Conservation (phyloP, 2,329 filamentous ascomycete genomes). For the Diaporthe humulicola region DNA sequence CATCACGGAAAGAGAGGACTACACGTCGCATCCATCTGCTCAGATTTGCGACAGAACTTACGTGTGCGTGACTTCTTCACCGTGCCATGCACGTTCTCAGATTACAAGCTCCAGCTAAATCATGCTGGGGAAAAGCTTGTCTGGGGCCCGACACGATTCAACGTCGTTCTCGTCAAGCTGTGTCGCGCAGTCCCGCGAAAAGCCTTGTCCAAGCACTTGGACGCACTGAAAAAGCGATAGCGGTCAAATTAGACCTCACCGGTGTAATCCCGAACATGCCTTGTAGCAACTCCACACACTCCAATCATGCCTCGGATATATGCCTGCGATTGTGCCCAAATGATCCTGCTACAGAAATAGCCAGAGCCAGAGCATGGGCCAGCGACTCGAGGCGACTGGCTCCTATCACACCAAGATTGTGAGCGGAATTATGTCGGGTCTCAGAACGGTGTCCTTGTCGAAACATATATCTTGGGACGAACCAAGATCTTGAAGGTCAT, state of each 20-base stretch:
- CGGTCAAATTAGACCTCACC: not conserved
- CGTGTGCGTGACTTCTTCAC: not conserved
- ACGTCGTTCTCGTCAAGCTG: not conserved
- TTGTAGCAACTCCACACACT: too few species aligned
- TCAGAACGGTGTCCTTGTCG: slow-evolving; percentile 17
- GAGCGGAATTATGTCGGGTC: slow-evolving; percentile 4
- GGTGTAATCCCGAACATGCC: not conserved
- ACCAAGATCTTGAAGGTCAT: slow-evolving; percentile 10
- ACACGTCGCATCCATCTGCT: not conserved
- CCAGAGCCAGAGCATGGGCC: not conserved
- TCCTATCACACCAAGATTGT: not conserved
- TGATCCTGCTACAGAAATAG: not conserved
- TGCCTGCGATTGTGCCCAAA: not conserved
- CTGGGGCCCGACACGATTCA: not conserved
- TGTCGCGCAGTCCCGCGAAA: not conserved
- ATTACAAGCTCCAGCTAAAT: not conserved
- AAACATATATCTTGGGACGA: slow-evolving; percentile 23
- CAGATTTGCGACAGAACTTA: not conserved
- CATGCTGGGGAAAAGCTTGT: not conserved
- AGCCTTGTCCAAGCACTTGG: not conserved
- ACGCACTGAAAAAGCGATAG: not conserved
- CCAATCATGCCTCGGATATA: not conserved
- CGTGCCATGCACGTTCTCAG: not conserved
- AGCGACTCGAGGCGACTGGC: not conserved
- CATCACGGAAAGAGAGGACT: not conserved